Conservation (phyloP, 495 filamentous ascomycete species). For the Penicillium lividum region DNA sequence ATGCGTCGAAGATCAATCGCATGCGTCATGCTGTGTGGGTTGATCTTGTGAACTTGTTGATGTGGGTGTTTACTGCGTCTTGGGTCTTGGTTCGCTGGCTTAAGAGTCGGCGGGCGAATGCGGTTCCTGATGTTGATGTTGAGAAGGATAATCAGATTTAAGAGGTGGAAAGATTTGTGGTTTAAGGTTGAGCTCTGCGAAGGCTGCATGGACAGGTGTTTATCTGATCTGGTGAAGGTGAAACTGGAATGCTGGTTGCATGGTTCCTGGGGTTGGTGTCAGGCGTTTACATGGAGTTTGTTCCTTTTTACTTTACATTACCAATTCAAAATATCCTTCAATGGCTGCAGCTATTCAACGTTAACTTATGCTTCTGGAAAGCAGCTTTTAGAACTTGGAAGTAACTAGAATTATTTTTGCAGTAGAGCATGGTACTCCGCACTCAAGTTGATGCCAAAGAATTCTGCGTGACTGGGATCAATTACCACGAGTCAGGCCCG, state of each 20-base stretch:
- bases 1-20: slow-evolving; percentile 51
- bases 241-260: background rate
- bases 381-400: too few species aligned
- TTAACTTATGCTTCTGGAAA: too few species aligned
- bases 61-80: slow-evolving; percentile 66
- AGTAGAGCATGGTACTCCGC: too few species aligned
- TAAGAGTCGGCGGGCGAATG: slow-evolving; percentile 23
- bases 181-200: too few species aligned
- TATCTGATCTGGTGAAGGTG: background rate
- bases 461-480: too few species aligned
- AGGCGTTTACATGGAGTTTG: background rate
- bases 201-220: background rate
- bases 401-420: too few species aligned
- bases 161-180: background rate
- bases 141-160: slow-evolving; percentile 21
- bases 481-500: too few species aligned
- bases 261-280: background rate
- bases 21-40: slow-evolving; percentile 91
- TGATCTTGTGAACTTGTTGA: slow-evolving; percentile 67
- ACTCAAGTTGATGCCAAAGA: too few species aligned
- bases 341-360: background rate
- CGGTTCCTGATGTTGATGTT: slow-evolving; percentile 14
- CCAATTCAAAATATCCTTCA: background rate
- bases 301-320: background rate
- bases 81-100: slow-evolving; percentile 44